phyloP scores from a whole-genome alignment of 1,284 basidiomycete genomes.

The Moniliophthora roreri region DNA sequence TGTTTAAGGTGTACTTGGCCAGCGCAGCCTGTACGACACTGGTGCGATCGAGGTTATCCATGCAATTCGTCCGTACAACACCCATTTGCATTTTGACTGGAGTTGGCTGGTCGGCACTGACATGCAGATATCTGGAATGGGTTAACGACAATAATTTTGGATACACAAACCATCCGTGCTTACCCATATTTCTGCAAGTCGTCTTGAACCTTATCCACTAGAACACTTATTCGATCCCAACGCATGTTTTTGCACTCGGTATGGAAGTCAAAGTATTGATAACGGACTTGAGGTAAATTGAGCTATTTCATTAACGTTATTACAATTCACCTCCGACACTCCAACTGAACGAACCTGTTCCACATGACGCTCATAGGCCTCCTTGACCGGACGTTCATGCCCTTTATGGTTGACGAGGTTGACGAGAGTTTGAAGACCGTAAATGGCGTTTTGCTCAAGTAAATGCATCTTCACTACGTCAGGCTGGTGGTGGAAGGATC shows the following conservation, averaged over 20 bases:
- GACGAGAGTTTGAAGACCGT: slow-evolving; percentile 83
- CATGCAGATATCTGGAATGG: slow-evolving; percentile 71
- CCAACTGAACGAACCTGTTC: slow-evolving; percentile 45
- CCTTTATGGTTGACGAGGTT: slow-evolving; percentile 97
- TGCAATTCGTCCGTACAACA: slow-evolving; percentile 83
- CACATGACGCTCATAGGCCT: slow-evolving; percentile 87
- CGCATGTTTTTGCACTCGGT: slow-evolving; percentile 94
- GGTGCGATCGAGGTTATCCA: slow-evolving; percentile 96
- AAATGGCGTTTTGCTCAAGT: slow-evolving; percentile 70
- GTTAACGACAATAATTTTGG: slow-evolving; percentile 1
- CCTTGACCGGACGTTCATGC: slow-evolving; percentile 93
- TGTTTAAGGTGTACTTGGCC: slow-evolving; percentile 81
- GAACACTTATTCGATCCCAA: slow-evolving; percentile 88
- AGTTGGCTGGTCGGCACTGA: slow-evolving; percentile 44
- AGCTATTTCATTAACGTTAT: slow-evolving; percentile 42
- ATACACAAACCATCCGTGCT: slow-evolving; percentile 19
- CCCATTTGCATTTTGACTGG: slow-evolving; percentile 64
- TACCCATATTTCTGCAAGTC: slow-evolving; percentile 77
- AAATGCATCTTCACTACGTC: slow-evolving; percentile 78
- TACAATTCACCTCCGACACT: slow-evolving; percentile 6
- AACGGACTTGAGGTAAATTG: slow-evolving; percentile 71
- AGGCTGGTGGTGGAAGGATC: slow-evolving; percentile 42
- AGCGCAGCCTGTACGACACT: slow-evolving; percentile 94
- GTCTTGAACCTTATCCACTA: slow-evolving; percentile 78
- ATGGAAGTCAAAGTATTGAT: slow-evolving; percentile 99